Evolutionary conservation across 2,329 filamentous ascomycete species (phyloP), one percentile per base, ranked within the genome.

Genomic region (Coniochaeta ligniaria): DNA sequence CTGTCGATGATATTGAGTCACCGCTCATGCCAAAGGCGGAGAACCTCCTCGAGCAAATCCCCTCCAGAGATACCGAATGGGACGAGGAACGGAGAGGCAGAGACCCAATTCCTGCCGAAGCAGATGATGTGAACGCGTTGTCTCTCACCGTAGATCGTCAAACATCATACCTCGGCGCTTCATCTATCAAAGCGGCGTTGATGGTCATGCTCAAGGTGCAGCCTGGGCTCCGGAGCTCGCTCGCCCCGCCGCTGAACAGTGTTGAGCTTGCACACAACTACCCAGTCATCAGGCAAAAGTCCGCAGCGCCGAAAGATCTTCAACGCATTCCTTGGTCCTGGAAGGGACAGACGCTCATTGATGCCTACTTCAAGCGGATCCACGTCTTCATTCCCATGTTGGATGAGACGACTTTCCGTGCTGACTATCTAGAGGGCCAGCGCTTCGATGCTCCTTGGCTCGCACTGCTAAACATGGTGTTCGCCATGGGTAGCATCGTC

Each of bases 361-460:
- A 91, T 66, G 86, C 87, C n/a, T 92, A 91, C 71, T 92, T 92
- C 71, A 86, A 87, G 65, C 82, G 86, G 35, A 83, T 90, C 26
- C 89, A 92, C 63, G 83, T 87, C 1, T 88, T 91, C 65, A 82
- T 88, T 4, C 89, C 89, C 0, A 85, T 92, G 80, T 78, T 92
- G 3, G 88, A 92, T 65, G 89, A 92, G 71, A 82, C 83, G 20
- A 80, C 83, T 11, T 91, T 92, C 71, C 83, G 86, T 63, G 83
- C 85, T 11, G 84, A 84, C 59, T 89, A 87, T 66, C 75, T 86
- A 17, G 80, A 83, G 61, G 83, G 83, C 12, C 82, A 84, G 64
- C 79, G 87, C 20, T 84, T 79, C 62, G 88, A 92, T 69, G 78
- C 83, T 1, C 81, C 87, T 22, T 92, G 89, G 89, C 78, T 91